These are phyloP conservation scores for Starmera pachycereana DNA, from an alignment of 805 yeast genomes.

Conservation along the genomic window DNA sequence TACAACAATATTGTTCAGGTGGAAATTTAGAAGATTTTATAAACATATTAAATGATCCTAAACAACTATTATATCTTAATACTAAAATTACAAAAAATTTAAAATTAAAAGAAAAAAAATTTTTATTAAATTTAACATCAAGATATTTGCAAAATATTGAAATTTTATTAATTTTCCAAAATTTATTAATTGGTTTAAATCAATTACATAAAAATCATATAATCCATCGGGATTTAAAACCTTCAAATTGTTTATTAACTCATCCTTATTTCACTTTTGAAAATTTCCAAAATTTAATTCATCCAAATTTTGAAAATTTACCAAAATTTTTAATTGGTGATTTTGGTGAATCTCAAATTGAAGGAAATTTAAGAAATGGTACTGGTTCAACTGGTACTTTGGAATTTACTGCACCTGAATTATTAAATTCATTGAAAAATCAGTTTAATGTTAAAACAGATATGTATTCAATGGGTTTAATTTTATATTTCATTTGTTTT, in stretches of 20 bases:
- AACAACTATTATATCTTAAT: slow-evolving; percentile 13
- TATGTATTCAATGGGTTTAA: slow-evolving; percentile 75
- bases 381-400: slow-evolving; percentile 85
- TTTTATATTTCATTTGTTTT: slow-evolving; percentile 65
- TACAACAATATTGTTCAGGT: slow-evolving; percentile 84
- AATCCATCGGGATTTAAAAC: slow-evolving; percentile 83
- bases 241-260: slow-evolving; percentile 68
- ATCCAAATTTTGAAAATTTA: slow-evolving; percentile 18
- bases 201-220: slow-evolving; percentile 67
- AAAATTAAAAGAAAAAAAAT: slow-evolving; percentile 18
- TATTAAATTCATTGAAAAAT: slow-evolving; percentile 25
- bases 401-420: slow-evolving; percentile 82
- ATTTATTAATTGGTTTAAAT: slow-evolving; percentile 58
- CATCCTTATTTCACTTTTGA: slow-evolving; percentile 10
- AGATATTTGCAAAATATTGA: slow-evolving; percentile 41
- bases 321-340: slow-evolving; percentile 80
- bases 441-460: slow-evolving; percentile 69
- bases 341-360: slow-evolving; percentile 80
- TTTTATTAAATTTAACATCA: slow-evolving; percentile 12
- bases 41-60: slow-evolving; percentile 23
- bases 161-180: slow-evolving; percentile 57
- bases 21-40: slow-evolving; percentile 74
- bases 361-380: slow-evolving; percentile 52
- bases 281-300: slow-evolving; percentile 5
- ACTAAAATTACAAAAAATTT: slow-evolving; percentile 28